Evolutionary conservation across 345 rosid genomes (phyloP), one percentile per base, ranked within the genome.

Genomic region (Sisymbrium altissimum): DNA sequence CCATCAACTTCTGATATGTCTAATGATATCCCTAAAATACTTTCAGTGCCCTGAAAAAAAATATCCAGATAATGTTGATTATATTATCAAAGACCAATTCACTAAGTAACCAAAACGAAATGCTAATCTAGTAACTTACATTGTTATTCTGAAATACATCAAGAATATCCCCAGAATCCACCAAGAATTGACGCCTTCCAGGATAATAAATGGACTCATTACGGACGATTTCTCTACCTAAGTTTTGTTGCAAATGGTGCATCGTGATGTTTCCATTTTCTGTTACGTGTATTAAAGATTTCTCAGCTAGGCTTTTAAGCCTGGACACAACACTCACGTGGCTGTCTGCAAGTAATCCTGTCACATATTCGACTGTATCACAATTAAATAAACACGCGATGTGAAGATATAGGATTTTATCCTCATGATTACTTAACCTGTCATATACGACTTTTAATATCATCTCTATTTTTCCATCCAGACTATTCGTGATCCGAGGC

Each of bases 301-400:
- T 81, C 3, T 74, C 72, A 6, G 46, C 0, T 0, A 81, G 72
- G 19, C 5, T 29, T 21, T 15, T 38, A 63, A 56, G 60, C 8
- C 36, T 40, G 44, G 6, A 40, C 44, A 40, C n/a, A 40, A 45
- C 21, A 45, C 19, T 0, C 9, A 7, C 0, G 46, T 14, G 18
- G 46, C 46, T 14, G 10, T 40, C 55, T 48, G 27, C 9, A 48
- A 75, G 58, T 2, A 75, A 54, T 11, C 17, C 2, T 7, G 3
- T 30, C 5, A 74, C 54, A 14, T 0, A 0, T 5, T 71, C 44
- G 17, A 6, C 30, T 0, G 18, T 11, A 3, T 3, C 7, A 1
- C 70, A 35, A 5, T 41, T 70, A 5, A 74, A 75, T 43, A 78
- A 78, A 44, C 77, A 74, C 10, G 79, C 78, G 33, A 81, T 71